A percentile compares a stretch with the other conserved stretches of the same genome.
Evolutionary conservation across 768 basidiomycete genomes (phyloP).

Genomic region (Boletus vermiculosoides): DNA sequence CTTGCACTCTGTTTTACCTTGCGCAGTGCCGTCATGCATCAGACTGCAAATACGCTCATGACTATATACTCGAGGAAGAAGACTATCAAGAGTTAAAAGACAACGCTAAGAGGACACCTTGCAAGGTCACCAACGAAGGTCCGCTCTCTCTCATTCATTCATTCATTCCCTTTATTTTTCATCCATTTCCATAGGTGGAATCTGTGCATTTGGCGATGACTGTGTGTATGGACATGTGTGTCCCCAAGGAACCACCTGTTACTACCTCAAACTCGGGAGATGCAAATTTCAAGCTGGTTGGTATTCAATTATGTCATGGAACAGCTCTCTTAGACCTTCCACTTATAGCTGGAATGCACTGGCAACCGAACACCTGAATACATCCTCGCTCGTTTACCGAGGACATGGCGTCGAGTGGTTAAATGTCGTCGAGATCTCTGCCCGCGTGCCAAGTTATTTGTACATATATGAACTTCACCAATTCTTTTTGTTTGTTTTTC

Average conservation of each 20-base stretch:
- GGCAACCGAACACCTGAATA: conserved; percentile 20
- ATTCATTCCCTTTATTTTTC: background rate
- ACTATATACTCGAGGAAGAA: conserved; percentile 55
- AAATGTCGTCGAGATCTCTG: conserved; percentile 11
- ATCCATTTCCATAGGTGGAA: conserved; percentile 41
- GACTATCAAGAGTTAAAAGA: conserved; percentile 51
- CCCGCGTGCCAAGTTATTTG: conserved; percentile 25
- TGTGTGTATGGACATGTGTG: conserved; percentile 45
- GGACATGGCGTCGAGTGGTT: conserved; percentile 8
- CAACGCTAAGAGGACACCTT: conserved; percentile 63
- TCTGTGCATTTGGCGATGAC: conserved; percentile 57
- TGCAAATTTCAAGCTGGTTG: conserved; percentile 65
- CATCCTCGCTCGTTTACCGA: conserved; percentile 7
- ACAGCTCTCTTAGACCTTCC: conserved; percentile 10
- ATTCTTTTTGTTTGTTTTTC: conserved; percentile 18
- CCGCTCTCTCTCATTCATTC: conserved; percentile 7
- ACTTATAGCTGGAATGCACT: conserved; percentile 42
- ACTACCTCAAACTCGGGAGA: conserved; percentile 50
- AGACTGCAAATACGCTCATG: conserved; percentile 60
- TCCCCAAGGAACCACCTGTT: conserved; percentile 51
- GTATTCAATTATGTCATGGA: conserved; percentile 22
- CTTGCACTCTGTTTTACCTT: conserved; percentile 66
- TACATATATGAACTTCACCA: conserved; percentile 35
- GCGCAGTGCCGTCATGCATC: conserved; percentile 57
- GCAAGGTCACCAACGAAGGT: conserved; percentile 60